These are phyloP conservation scores for Fusarium burgessii DNA, from an alignment of 2,329 filamentous ascomycete species.

Conservation along the genomic window DNA sequence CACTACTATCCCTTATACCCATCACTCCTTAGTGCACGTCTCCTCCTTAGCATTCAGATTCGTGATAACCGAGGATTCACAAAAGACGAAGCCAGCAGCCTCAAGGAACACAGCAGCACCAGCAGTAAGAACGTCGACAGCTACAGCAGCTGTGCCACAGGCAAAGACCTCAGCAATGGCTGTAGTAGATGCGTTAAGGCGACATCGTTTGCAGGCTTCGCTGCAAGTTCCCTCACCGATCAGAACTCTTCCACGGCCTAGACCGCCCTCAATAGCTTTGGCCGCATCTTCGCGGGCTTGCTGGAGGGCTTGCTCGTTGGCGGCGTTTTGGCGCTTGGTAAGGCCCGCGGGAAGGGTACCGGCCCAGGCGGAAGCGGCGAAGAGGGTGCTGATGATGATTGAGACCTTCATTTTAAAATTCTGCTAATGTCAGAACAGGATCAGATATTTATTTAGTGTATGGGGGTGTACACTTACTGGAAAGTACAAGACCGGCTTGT, in stretches of 20 bases:
- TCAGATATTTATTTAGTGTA: no score
- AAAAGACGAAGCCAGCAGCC: not conserved
- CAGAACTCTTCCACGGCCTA: not conserved
- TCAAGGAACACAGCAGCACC: not conserved
- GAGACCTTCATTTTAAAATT: not conserved
- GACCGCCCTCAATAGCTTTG: not conserved
- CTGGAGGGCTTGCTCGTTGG: not conserved
- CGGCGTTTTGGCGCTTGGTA: not conserved
- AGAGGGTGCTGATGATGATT: not conserved
- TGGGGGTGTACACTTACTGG: accelerated
- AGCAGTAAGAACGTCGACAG: not conserved
- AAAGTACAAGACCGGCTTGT: not conserved
- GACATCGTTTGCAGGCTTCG: not conserved
- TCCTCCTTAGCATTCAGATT: not conserved
- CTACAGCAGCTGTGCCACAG: not conserved
- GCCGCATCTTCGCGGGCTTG: not conserved
- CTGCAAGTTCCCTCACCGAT: not conserved
- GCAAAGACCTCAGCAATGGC: not conserved
- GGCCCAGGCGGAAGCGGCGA: not conserved
- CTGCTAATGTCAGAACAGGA: not conserved
- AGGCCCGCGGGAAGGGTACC: not conserved
- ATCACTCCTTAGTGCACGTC: not conserved
- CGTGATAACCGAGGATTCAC: not conserved
- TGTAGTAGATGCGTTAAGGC: accelerated
- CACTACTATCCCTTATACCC: accelerated